Conservation (phyloP, 495 filamentous ascomycete species). For the Penicillium argentinense region DNA sequence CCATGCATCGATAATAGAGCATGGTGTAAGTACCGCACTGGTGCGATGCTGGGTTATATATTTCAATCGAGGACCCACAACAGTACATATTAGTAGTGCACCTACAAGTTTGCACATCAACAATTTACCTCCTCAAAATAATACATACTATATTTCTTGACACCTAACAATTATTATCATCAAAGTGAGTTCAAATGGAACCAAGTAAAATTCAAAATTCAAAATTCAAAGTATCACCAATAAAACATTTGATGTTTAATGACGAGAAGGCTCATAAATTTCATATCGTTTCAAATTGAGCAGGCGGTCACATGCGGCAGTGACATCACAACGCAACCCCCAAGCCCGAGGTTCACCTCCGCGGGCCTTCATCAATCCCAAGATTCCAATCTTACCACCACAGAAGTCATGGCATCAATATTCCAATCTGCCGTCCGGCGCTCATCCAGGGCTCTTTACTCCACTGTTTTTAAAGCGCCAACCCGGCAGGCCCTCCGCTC, state of each 20-base stretch:
- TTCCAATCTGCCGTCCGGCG: constrained; percentile 20
- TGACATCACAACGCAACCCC: constrained; percentile 33
- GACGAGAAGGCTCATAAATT: too few relatives aligned
- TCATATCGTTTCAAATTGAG: constrained; percentile 4
- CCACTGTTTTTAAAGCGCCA: constrained; percentile 14
- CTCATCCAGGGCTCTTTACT: constrained; percentile 12
- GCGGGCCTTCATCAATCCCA: constrained; percentile 2
- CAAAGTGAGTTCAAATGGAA: too few relatives aligned
- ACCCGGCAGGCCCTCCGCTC: constrained; percentile 10
- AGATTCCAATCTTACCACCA: constrained; percentile 3
- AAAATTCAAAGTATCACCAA: neutral
- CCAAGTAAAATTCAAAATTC: neutral
- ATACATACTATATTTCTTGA: too few relatives aligned
- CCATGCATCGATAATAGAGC: too few relatives aligned
- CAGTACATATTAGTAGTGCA: too few relatives aligned
- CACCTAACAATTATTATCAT: too few relatives aligned
- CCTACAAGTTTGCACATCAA: too few relatives aligned
- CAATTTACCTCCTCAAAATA: too few relatives aligned
- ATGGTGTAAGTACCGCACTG: too few relatives aligned
- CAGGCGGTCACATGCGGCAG: constrained; percentile 25
- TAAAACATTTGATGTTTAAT: neutral
- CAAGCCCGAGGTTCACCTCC: neutral
- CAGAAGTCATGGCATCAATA: constrained; percentile 26
- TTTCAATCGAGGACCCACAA: too few relatives aligned
- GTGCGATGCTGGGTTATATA: too few relatives aligned